Percentiles rank a stretch among this genome's conserved stretches.
Conservation (phyloP, 2,329 filamentous ascomycete species). For the Tricladium varicosporioides region DNA sequence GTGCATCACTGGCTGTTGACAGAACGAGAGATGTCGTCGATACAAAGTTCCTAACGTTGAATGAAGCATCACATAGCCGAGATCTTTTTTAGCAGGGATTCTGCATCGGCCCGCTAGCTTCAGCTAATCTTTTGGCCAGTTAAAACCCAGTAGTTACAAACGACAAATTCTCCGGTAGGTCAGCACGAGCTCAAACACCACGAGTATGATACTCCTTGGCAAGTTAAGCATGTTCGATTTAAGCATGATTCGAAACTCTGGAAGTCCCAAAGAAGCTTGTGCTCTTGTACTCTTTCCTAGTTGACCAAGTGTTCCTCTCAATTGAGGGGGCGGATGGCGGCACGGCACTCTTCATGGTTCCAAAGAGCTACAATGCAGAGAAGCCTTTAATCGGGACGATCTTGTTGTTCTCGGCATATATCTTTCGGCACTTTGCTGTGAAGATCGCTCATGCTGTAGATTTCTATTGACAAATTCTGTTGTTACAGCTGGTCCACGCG, state of each 20-base stretch:
- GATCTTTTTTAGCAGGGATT: background rate
- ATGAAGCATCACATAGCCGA: slow-evolving; percentile 12
- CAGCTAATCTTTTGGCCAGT: slow-evolving; percentile 4
- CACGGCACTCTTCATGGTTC: background rate
- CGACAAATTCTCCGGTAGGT: background rate
- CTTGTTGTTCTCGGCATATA: background rate
- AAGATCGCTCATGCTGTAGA: background rate
- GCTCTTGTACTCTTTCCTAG: background rate
- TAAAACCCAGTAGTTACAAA: background rate
- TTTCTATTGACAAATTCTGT: background rate
- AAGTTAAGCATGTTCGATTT: slow-evolving; percentile 15
- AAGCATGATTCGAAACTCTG: slow-evolving; percentile 9
- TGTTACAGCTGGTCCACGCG: background rate
- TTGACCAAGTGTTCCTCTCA: slow-evolving; percentile 1
- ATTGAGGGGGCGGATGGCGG: background rate
- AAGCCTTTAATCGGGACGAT: background rate
- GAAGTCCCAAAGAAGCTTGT: background rate
- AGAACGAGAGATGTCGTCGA: background rate
- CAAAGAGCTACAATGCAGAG: background rate
- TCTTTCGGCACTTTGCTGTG: background rate
- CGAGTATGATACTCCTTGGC: slow-evolving; percentile 14
- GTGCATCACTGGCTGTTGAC: background rate
- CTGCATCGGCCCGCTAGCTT: slow-evolving; percentile 7
- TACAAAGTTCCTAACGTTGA: slow-evolving; percentile 13
- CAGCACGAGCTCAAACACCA: slow-evolving; percentile 6